phyloP scores from a whole-genome alignment of 2,329 filamentous ascomycete genomes.

The Plenodomus biglobosus region DNA sequence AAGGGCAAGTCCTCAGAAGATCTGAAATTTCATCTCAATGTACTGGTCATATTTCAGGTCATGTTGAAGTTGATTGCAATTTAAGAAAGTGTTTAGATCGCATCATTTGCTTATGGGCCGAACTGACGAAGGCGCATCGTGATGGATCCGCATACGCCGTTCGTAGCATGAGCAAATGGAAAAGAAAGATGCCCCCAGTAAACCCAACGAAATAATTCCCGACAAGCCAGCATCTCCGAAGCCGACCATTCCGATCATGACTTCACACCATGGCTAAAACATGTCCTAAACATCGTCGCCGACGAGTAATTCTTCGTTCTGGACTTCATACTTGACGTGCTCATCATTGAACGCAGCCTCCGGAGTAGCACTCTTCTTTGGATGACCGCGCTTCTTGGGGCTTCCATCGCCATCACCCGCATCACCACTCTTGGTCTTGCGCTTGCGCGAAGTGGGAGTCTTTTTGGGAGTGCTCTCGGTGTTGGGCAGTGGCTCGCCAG shows the following conservation, averaged over 20 bases:
- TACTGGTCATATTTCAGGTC: too few relatives aligned
- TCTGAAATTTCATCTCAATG: too few relatives aligned
- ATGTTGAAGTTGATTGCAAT: too few relatives aligned
- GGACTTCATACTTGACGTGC: not conserved
- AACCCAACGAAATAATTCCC: too few relatives aligned
- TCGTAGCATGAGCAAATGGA: too few relatives aligned
- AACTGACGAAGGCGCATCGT: too few relatives aligned
- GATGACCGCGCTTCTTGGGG: conserved; percentile 7
- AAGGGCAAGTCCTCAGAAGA: too few relatives aligned
- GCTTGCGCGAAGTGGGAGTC: conserved; percentile 17
- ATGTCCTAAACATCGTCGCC: not conserved
- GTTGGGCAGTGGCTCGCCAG: conserved; percentile 5
- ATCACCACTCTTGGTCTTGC: conserved; percentile 14
- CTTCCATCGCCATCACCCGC: conserved; percentile 3
- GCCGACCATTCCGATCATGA: not conserved
- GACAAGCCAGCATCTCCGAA: not conserved
- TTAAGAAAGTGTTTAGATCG: too few relatives aligned
- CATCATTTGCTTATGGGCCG: too few relatives aligned
- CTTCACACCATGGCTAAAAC: too few relatives aligned
- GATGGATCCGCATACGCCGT: too few relatives aligned
- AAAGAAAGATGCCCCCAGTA: too few relatives aligned
- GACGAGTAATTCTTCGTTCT: not conserved
- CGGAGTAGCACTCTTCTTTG: conserved; percentile 2
- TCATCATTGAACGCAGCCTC: not conserved
- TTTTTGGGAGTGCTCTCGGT: conserved; percentile 10